Percentiles rank a stretch among this genome's conserved stretches.
Evolutionary conservation across 2,329 filamentous ascomycete genomes (phyloP).

Genomic region (Celoporthe dispersa): DNA sequence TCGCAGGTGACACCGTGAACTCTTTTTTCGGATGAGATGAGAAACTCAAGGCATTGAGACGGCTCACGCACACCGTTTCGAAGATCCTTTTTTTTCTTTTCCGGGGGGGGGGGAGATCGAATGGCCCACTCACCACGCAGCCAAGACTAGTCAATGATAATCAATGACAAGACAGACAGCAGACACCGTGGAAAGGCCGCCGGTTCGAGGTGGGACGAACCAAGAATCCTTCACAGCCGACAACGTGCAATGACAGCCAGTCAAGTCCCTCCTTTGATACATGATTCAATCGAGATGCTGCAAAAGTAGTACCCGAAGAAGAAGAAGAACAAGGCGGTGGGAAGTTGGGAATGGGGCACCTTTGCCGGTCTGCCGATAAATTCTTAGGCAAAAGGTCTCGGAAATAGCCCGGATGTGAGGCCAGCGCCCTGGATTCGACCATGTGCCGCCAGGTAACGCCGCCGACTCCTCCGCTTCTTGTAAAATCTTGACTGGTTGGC

Average conservation of each 20-base stretch:
- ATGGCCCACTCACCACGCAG: not conserved
- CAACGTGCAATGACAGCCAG: not conserved
- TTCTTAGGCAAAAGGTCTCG: not conserved
- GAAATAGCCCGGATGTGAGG: not conserved
- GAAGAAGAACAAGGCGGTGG: not conserved
- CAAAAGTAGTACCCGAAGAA: too few relatives aligned
- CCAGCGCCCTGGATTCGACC: not conserved
- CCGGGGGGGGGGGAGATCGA: too few relatives aligned
- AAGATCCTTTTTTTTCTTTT: not conserved
- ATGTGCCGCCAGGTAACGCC: too few relatives aligned
- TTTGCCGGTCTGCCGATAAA: not conserved
- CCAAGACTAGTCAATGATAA: not conserved
- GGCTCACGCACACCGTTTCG: constrained; percentile 1
- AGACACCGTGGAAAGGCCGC: not conserved
- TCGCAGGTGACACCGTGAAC: not conserved
- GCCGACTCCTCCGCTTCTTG: too few relatives aligned
- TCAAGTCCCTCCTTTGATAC: not conserved
- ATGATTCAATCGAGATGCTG: not conserved
- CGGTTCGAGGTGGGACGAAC: not conserved
- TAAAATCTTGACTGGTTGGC: too few relatives aligned
- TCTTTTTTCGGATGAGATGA: constrained; percentile 4
- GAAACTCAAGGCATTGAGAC: not conserved
- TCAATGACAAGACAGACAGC: not conserved
- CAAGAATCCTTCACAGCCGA: not conserved
- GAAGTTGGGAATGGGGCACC: not conserved